Percentiles rank a stretch among this genome's conserved stretches.
phyloP scores from a whole-genome alignment of 2,329 filamentous ascomycete genomes.

The Cytospora paraplurivora region DNA sequence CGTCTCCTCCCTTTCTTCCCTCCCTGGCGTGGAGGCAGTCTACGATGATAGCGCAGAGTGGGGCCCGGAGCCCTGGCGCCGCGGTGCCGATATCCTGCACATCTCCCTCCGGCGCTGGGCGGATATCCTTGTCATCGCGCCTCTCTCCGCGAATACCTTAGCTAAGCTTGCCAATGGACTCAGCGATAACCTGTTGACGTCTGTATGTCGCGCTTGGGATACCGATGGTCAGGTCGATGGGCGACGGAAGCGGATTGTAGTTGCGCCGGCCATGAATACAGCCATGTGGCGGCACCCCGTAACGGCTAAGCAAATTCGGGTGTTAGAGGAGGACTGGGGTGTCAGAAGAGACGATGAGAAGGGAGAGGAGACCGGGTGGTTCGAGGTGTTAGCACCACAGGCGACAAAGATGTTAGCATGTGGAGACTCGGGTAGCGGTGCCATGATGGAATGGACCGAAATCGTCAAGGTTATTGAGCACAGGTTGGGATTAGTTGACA shows the following conservation, averaged over 20 bases:
- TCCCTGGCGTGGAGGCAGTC: constrained; percentile 76
- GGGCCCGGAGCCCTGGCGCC: constrained; percentile 61
- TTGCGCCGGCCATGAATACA: constrained; percentile 53
- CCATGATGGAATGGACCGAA: constrained; percentile 78
- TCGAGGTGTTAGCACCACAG: constrained; percentile 72
- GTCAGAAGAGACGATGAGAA: constrained; percentile 38
- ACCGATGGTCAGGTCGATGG: constrained; percentile 62
- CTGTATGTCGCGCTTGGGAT: constrained; percentile 86
- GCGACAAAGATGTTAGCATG: constrained; percentile 83
- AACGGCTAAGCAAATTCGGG: constrained; percentile 69
- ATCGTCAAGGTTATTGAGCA: constrained; percentile 69
- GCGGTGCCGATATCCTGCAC: constrained; percentile 81
- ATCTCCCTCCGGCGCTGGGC: constrained; percentile 86
- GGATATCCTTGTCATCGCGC: constrained; percentile 76
- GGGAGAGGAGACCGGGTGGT: constrained; percentile 41
- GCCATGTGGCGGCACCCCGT: constrained; percentile 89
- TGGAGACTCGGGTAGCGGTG: constrained; percentile 79
- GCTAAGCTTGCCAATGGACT: constrained; percentile 82
- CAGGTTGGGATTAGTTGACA: constrained; percentile 42
- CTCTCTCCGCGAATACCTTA: constrained; percentile 80
- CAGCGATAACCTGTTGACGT: constrained; percentile 74
- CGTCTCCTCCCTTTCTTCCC: constrained; percentile 56
- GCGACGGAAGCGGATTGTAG: constrained; percentile 67
- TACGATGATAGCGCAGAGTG: constrained; percentile 89
- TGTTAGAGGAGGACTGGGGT: constrained; percentile 77